Percentiles rank a stretch among this genome's conserved stretches.
Conservation (phyloP, 768 basidiomycete species). For the Suillus occidentalis region DNA sequence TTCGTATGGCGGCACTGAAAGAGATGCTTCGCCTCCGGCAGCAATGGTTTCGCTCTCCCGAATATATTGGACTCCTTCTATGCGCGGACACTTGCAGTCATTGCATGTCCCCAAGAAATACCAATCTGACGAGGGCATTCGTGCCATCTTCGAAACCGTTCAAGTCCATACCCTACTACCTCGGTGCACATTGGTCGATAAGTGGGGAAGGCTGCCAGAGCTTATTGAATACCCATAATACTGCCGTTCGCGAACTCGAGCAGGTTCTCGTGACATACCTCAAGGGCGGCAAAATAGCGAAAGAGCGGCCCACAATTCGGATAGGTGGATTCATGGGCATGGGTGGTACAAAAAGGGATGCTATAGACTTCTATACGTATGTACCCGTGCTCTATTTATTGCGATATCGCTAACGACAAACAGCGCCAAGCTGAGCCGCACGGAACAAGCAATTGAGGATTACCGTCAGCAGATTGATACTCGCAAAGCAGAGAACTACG, state of each 20-base stretch:
- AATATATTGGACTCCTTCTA: conserved; percentile 88
- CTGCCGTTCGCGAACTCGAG: conserved; percentile 93
- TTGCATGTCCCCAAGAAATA: conserved; percentile 72
- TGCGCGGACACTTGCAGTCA: conserved; percentile 86
- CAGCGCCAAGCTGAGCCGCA: conserved; percentile 51
- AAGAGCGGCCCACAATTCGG: conserved; percentile 78
- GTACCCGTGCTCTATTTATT: conserved; percentile 29
- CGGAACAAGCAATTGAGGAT: conserved; percentile 72
- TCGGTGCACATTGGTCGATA: conserved; percentile 87
- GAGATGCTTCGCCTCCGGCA: conserved; percentile 77
- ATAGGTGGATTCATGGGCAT: conserved; percentile 80
- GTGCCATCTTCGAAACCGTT: conserved; percentile 67
- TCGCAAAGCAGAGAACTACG: conserved; percentile 84
- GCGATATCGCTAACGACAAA: conserved; percentile 14
- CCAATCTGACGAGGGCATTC: conserved; percentile 85
- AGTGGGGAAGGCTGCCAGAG: conserved; percentile 83
- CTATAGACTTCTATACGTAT: conserved; percentile 92
- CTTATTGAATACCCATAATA: conserved; percentile 88
- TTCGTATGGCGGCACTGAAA: conserved; percentile 72
- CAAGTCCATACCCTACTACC: conserved; percentile 86
- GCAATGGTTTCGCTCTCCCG: conserved; percentile 87
- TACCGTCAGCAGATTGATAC: conserved; percentile 70
- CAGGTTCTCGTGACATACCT: conserved; percentile 86
- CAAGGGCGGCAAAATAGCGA: conserved; percentile 75
- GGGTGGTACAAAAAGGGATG: conserved; percentile 84